Evolutionary conservation across 2,329 filamentous ascomycete genomes (phyloP).

Genomic region (Colletotrichum eleusines): DNA sequence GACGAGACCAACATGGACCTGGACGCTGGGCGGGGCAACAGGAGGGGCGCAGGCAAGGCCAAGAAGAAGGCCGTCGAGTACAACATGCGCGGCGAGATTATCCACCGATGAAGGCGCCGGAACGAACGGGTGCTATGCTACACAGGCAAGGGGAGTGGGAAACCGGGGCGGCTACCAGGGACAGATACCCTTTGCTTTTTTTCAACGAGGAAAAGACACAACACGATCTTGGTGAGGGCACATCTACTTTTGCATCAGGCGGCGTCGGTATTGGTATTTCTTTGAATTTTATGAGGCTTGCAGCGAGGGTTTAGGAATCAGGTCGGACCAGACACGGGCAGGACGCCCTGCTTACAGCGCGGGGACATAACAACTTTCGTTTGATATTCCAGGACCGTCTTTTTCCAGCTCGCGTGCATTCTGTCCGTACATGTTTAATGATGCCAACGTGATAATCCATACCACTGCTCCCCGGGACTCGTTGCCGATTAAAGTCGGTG

Average conservation of each 20-base stretch:
- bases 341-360: not conserved
- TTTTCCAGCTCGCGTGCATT: not conserved
- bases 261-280: constrained; percentile 6
- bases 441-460: too few relatives aligned
- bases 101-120: constrained; percentile 19
- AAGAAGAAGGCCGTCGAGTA: constrained; percentile 51
- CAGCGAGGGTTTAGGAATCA: not conserved
- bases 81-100: constrained; percentile 43
- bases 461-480: too few relatives aligned
- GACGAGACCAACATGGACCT: constrained; percentile 41
- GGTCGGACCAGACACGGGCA: not conserved
- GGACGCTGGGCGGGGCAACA: constrained; percentile 45
- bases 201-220: constrained; percentile 2
- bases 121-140: not conserved
- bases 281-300: not conserved
- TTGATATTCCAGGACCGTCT: not conserved
- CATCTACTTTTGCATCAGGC: not conserved
- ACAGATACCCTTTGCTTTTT: constrained; percentile 19
- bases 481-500: too few relatives aligned
- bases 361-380: not conserved
- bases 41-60: constrained; percentile 50
- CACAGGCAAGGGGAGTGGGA: not conserved
- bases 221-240: not conserved
- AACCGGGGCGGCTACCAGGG: constrained; percentile 7
- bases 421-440: not conserved